These are phyloP conservation scores for Claviceps capensis DNA, from an alignment of 2,329 filamentous ascomycete species.

Conservation along the genomic window DNA sequence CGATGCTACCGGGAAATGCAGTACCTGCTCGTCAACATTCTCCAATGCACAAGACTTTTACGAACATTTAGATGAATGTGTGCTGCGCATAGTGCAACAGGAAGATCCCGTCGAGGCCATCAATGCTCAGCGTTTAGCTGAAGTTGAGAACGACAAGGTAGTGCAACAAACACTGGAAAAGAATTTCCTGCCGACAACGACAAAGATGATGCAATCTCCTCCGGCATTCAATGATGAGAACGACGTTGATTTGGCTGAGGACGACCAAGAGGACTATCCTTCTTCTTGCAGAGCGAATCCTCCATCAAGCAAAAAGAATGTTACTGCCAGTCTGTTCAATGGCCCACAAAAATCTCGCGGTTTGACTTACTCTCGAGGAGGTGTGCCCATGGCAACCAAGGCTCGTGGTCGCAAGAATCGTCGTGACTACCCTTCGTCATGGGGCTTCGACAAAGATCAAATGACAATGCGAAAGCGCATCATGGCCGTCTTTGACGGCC, in stretches of 20 bases:
- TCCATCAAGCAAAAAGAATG: slow-evolving; percentile 38
- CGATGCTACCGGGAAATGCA: slow-evolving; percentile 86
- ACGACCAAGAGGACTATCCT: slow-evolving; percentile 30
- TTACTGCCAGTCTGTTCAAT: slow-evolving; percentile 31
- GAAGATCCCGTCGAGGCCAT: slow-evolving; percentile 56
- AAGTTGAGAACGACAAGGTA: slow-evolving; percentile 49
- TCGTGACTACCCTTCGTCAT: slow-evolving; percentile 84
- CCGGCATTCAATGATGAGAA: slow-evolving; percentile 39
- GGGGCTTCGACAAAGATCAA: slow-evolving; percentile 83
- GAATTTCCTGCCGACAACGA: slow-evolving; percentile 41
- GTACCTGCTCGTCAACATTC: slow-evolving; percentile 84
- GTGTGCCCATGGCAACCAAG: slow-evolving; percentile 44
- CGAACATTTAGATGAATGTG: slow-evolving; percentile 79
- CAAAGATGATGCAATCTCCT: slow-evolving; percentile 26
- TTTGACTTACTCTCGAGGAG: slow-evolving; percentile 65
- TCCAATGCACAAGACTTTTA: slow-evolving; percentile 95
- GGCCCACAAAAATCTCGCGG: slow-evolving; percentile 55
- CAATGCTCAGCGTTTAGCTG: slow-evolving; percentile 52
- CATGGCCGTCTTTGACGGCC: slow-evolving; percentile 81
- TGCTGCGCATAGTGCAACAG: slow-evolving; percentile 57
- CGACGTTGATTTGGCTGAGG: slow-evolving; percentile 37
- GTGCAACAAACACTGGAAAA: slow-evolving; percentile 50
- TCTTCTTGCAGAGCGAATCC: slow-evolving; percentile 30
- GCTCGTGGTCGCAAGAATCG: slow-evolving; percentile 71
- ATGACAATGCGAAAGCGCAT: slow-evolving; percentile 99